A percentile compares a stretch with the other conserved stretches of the same genome.
phyloP scores from a whole-genome alignment of 2,329 filamentous ascomycete species.

The Fusarium sp. region DNA sequence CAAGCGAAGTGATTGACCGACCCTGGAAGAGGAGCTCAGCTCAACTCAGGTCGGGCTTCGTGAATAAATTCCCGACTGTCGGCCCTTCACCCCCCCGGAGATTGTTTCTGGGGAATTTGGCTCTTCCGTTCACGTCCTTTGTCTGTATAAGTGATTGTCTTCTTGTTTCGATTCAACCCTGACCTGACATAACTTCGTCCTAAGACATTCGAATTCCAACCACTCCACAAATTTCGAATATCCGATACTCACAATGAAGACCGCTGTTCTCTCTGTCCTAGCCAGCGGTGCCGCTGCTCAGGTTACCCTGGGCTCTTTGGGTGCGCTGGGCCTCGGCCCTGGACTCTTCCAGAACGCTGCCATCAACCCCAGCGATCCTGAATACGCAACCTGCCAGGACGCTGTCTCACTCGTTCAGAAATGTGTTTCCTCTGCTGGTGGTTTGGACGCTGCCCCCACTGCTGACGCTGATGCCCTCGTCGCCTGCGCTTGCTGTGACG shows the following conservation, averaged over 20 bases:
- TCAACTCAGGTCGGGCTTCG: conserved; percentile 15
- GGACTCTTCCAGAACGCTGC: conserved; percentile 40
- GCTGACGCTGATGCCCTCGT: conserved; percentile 40
- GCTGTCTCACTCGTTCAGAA: conserved; percentile 34
- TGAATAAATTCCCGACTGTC: conserved; percentile 33
- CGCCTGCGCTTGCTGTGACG: conserved; percentile 47
- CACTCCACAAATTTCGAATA: neutral
- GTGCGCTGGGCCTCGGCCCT: conserved; percentile 29
- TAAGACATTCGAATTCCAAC: conserved; percentile 10
- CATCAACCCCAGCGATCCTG: conserved; percentile 40
- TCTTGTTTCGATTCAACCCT: neutral
- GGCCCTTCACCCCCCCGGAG: conserved; percentile 6
- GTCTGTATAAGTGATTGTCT: conserved; percentile 21
- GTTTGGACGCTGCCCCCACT: conserved; percentile 36
- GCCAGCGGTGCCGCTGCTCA: conserved; percentile 45
- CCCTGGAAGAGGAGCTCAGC: conserved; percentile 19
- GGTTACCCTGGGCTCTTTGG: conserved; percentile 35
- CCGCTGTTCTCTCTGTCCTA: conserved; percentile 35
- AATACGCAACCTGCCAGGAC: conserved; percentile 41
- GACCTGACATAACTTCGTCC: neutral
- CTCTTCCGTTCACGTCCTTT: conserved; percentile 7
- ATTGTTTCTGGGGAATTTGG: conserved; percentile 15
- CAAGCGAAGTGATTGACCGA: conserved; percentile 29
- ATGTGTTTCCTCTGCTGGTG: conserved; percentile 43
- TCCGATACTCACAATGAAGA: conserved; percentile 40